These are phyloP conservation scores for Blastosporella zonata DNA, from an alignment of 1,284 basidiomycete species.

Conservation along the genomic window DNA sequence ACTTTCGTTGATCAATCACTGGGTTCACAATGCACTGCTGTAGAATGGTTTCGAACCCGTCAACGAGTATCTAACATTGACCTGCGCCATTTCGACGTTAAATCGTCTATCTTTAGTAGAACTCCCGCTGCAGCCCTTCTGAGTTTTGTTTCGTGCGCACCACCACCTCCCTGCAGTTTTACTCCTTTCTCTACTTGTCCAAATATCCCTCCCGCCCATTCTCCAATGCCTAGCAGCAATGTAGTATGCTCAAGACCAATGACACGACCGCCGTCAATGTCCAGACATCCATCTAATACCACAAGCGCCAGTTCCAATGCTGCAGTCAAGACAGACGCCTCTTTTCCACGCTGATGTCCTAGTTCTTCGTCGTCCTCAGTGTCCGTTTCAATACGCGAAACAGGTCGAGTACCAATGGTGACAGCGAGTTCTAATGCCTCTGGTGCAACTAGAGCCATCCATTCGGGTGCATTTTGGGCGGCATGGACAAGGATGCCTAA, in stretches of 20 bases:
- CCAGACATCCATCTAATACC: slow-evolving; percentile 70
- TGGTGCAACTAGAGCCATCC: slow-evolving; percentile 77
- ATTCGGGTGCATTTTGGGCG: slow-evolving; percentile 74
- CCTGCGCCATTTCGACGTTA: slow-evolving; percentile 72
- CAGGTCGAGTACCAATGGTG: slow-evolving; percentile 67
- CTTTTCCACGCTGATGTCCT: slow-evolving; percentile 26
- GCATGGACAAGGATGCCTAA: slow-evolving; percentile 82
- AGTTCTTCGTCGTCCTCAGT: slow-evolving; percentile 35
- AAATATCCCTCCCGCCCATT: slow-evolving; percentile 81
- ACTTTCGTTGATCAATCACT: slow-evolving; percentile 21
- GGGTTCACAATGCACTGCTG: neutral
- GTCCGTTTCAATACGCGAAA: slow-evolving; percentile 47
- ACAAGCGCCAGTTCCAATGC: slow-evolving; percentile 78
- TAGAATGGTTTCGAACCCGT: neutral
- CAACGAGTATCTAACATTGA: slow-evolving; percentile 53
- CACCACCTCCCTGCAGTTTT: slow-evolving; percentile 29
- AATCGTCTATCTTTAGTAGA: slow-evolving; percentile 74
- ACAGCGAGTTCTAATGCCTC: slow-evolving; percentile 80
- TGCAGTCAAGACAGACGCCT: slow-evolving; percentile 70
- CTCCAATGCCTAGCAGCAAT: slow-evolving; percentile 69
- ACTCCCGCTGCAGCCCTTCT: slow-evolving; percentile 76
- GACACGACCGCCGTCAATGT: slow-evolving; percentile 73
- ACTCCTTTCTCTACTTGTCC: slow-evolving; percentile 62
- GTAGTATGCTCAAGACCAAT: slow-evolving; percentile 74
- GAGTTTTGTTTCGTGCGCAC: slow-evolving; percentile 36